A percentile compares a stretch with the other conserved stretches of the same genome.
Evolutionary conservation across 805 yeast genomes (phyloP).

Genomic region (Candida manassasensis): DNA sequence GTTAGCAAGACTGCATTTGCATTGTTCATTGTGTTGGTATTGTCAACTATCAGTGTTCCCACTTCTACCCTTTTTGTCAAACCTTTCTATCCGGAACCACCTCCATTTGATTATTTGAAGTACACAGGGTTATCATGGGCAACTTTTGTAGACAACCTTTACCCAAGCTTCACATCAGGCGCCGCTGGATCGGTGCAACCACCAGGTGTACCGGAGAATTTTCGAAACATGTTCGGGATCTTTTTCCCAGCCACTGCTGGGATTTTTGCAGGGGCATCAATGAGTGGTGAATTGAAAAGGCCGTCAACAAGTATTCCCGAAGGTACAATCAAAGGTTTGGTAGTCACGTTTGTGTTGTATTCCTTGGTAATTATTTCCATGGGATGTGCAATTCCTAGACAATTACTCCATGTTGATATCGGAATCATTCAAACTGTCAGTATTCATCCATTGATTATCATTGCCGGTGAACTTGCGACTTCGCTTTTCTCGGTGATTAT

Average conservation of each 20-base stretch:
- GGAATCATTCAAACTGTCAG: slow-evolving; percentile 83
- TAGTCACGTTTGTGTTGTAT: slow-evolving; percentile 73
- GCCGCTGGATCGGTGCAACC: slow-evolving; percentile 84
- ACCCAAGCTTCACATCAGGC: slow-evolving; percentile 78
- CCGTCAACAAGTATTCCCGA: slow-evolving; percentile 89
- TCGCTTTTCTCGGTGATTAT: slow-evolving; percentile 89
- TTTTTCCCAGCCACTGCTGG: slow-evolving; percentile 99
- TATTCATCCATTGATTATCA: slow-evolving; percentile 58
- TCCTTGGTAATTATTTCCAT: slow-evolving; percentile 75
- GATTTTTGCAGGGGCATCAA: slow-evolving; percentile 95
- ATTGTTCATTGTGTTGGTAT: slow-evolving; percentile 59
- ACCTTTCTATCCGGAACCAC: slow-evolving; percentile 50
- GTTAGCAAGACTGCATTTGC: slow-evolving; percentile 81
- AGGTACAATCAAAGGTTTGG: slow-evolving; percentile 86
- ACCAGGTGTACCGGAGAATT: slow-evolving; percentile 54
- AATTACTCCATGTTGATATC: slow-evolving; percentile 69
- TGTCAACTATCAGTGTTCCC: slow-evolving; percentile 80
- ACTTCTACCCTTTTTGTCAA: slow-evolving; percentile 61
- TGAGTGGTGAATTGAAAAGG: slow-evolving; percentile 87
- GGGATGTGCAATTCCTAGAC: slow-evolving; percentile 78
- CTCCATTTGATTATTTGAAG: slow-evolving; percentile 39
- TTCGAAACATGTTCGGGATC: slow-evolving; percentile 84
- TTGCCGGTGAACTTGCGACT: slow-evolving; percentile 89
- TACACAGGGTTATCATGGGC: slow-evolving; percentile 75
- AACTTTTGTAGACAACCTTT: slow-evolving; percentile 60